Base-by-base conservation (phyloP, 148 eudicot genomes). In the Persicaria maculosa region DNA sequence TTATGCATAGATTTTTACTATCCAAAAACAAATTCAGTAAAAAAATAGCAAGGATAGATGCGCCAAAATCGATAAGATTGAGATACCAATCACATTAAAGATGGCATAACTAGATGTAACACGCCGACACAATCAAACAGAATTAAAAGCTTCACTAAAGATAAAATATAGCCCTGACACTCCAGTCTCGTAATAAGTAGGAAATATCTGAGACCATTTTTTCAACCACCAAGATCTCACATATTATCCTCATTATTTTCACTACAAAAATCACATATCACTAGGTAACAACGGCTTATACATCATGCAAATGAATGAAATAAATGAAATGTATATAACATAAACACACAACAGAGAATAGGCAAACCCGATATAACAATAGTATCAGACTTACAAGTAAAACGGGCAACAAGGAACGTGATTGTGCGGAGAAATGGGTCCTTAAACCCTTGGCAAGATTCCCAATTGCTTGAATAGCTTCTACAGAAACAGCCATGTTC, bases 391-490 rank as follows among this genome's bases (percentile, higher is more conserved):
- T 74, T 79, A 96, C 99, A 80, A 96, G 97, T 79, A 96, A 84
- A 75, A 88, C 84, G 67, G 99, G 97, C 72, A 96, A 86, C 77
- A 96, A 69, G 84, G 91, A 88, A 44, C 99, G 97, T 44, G 97
- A 90, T 62, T 80, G 89, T 74, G 83, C 93, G n/a, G 97, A 85
- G 77, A 96, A 96, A 85, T 90, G 86, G 7, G 93, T 86, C 79
- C 99, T 84, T 81, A 96, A 76, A 57, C 99, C 99, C 81, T 76
- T 83, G 15, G 99, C 97, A 81, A 96, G 97, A 80, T 96, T 96
- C 73, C 97, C 99, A 64, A 96, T 83, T 74, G 99, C 99, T 85
- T 92, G 99, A 75, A 96, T 84, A 72, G 97, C 93, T 81, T 96
- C 99, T 76, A 89, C 97, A 77, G 97, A 84, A 62, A 96, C 99